phyloP scores from a whole-genome alignment of 1,139 yeast genomes.

The Kazachstania sp. region DNA sequence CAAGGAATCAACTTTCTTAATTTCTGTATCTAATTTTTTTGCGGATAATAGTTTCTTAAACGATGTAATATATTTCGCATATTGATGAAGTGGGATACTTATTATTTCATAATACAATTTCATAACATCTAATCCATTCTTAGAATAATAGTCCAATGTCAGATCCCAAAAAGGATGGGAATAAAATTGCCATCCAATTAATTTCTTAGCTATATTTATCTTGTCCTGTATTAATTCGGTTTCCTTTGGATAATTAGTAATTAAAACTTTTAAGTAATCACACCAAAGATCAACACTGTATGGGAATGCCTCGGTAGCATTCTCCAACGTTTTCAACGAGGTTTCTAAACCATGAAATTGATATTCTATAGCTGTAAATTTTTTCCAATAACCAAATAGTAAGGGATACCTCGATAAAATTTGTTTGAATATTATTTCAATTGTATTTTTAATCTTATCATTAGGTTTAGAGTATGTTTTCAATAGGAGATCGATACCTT shows the following conservation, averaged over 20 bases:
- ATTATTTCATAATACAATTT: conserved; percentile 39
- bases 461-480: conserved; percentile 32
- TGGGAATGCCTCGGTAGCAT: conserved; percentile 45
- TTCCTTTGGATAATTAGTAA: conserved; percentile 32
- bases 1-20: conserved; percentile 27
- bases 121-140: conserved; percentile 28
- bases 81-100: conserved; percentile 57
- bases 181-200: conserved; percentile 50
- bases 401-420: conserved; percentile 48
- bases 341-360: conserved; percentile 46
- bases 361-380: conserved; percentile 45
- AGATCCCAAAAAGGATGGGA: conserved; percentile 63
- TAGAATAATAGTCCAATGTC: conserved; percentile 42
- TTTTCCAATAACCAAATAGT: conserved; percentile 53
- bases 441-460: conserved; percentile 23
- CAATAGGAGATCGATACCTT: conserved; percentile 27
- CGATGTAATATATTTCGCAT: conserved; percentile 52
- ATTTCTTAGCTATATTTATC: conserved; percentile 36
- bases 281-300: conserved; percentile 57
- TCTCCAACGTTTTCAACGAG: conserved; percentile 40
- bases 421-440: conserved; percentile 33
- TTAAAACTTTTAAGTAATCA: conserved; percentile 49
- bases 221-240: conserved; percentile 32
- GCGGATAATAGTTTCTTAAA: conserved; percentile 37
- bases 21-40: conserved; percentile 10